phyloP scores from a whole-genome alignment of 208 protist species.

The Entamoeba histolytica region DNA sequence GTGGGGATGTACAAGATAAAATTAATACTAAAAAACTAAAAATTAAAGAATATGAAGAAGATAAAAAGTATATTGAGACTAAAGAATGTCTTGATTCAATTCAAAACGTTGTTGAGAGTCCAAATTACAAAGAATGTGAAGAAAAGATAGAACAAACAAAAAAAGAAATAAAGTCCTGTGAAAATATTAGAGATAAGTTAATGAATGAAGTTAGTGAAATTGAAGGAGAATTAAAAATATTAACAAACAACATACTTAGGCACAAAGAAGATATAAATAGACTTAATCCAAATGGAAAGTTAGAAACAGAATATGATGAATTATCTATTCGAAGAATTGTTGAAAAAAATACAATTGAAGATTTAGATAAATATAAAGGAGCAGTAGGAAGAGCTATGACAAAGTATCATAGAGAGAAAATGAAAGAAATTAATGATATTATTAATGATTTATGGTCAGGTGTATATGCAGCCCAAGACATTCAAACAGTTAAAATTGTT shows the following conservation, averaged over 20 bases:
- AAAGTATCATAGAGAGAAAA: slow-evolving; percentile 9
- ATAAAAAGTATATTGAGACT: too few relatives aligned
- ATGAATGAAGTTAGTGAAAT: background rate
- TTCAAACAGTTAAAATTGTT: slow-evolving; percentile 80
- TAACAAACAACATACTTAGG: too few relatives aligned
- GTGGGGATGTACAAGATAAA: too few relatives aligned
- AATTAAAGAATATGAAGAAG: too few relatives aligned
- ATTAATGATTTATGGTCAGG: slow-evolving; percentile 80
- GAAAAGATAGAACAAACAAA: background rate
- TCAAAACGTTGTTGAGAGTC: too few relatives aligned
- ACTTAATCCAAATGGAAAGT: background rate
- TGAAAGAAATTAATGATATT: slow-evolving; percentile 69
- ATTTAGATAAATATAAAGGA: background rate
- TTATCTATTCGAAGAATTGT: background rate
- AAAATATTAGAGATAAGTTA: background rate
- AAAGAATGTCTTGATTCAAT: too few relatives aligned
- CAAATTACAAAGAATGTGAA: background rate
- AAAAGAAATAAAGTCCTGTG: background rate
- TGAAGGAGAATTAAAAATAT: background rate
- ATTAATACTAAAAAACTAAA: too few relatives aligned
- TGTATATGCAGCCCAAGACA: slow-evolving; percentile 85
- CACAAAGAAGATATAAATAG: background rate
- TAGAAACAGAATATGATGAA: background rate
- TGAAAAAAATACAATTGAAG: background rate
- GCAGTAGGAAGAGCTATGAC: background rate